phyloP scores from a whole-genome alignment of 2,329 filamentous ascomycete species.

The Didymella glomerata region DNA sequence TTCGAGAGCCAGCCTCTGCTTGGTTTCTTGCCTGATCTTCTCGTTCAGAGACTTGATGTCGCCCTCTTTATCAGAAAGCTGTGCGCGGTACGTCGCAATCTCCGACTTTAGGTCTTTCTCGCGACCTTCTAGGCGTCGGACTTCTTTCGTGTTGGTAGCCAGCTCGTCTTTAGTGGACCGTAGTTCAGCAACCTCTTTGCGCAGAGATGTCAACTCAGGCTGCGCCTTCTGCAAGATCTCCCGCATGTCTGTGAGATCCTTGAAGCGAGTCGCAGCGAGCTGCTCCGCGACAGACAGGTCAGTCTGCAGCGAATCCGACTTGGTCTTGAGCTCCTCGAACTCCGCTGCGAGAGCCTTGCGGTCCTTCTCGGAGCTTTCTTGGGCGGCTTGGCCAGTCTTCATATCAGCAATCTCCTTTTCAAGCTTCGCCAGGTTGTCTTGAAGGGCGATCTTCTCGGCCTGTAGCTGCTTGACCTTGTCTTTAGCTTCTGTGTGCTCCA shows the following conservation, averaged over 20 bases:
- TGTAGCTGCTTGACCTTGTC: conserved; percentile 75
- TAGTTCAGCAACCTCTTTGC: conserved; percentile 77
- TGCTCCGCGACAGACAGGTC: conserved; percentile 88
- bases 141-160: conserved; percentile 65
- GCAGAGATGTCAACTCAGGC: conserved; percentile 80
- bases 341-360: conserved; percentile 68
- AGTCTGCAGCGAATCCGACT: conserved; percentile 74
- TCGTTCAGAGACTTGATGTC: conserved; percentile 83
- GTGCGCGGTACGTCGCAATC: conserved; percentile 72
- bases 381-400: conserved; percentile 58
- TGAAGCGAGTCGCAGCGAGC: conserved; percentile 85
- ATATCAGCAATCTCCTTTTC: conserved; percentile 73
- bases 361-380: conserved; percentile 60
- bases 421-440: conserved; percentile 70
- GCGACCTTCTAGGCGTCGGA: conserved; percentile 79
- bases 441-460: conserved; percentile 71
- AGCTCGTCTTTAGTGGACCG: conserved; percentile 81
- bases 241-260: conserved; percentile 81
- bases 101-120: conserved; percentile 85
- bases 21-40: conserved; percentile 77
- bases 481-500: conserved; percentile 85
- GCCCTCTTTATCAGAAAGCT: conserved; percentile 74
- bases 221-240: conserved; percentile 85
- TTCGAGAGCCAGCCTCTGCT: conserved; percentile 75
- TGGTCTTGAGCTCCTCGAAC: conserved; percentile 75